These are phyloP conservation scores for Urtica urens DNA, from an alignment of 306 rosid genomes.

Conservation along the genomic window DNA sequence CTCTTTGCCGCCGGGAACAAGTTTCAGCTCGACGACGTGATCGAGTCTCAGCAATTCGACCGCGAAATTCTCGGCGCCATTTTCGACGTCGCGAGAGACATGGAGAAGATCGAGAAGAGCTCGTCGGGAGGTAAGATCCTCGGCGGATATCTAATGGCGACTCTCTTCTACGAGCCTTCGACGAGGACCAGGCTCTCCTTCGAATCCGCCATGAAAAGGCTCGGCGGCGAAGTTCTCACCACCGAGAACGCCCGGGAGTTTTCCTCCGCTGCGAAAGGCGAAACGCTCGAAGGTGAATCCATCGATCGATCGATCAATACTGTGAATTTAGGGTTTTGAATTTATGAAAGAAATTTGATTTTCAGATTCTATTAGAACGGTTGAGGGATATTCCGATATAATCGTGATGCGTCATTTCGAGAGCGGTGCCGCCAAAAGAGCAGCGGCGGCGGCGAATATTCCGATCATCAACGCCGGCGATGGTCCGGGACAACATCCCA, in stretches of 20 bases:
- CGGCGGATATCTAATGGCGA: constrained; percentile 87
- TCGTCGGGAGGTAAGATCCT: constrained; percentile 68
- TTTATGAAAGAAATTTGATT: constrained; percentile 15
- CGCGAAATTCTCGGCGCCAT: constrained; percentile 50
- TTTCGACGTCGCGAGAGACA: constrained; percentile 62
- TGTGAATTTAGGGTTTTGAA: constrained; percentile 1
- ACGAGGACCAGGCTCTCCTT: constrained; percentile 90
- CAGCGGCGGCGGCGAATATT: constrained; percentile 62
- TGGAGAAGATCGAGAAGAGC: constrained; percentile 69
- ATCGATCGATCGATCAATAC: neutral
- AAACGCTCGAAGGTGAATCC: constrained; percentile 80
- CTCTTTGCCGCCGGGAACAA: constrained; percentile 40
- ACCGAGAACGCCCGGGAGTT: constrained; percentile 92
- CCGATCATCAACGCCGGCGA: constrained; percentile 94
- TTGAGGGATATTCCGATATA: constrained; percentile 82
- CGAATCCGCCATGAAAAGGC: constrained; percentile 90
- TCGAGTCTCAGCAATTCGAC: constrained; percentile 81
- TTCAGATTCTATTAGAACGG: constrained; percentile 78
- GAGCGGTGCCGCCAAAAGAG: constrained; percentile 90
- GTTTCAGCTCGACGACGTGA: constrained; percentile 66
- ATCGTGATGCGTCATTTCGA: constrained; percentile 91
- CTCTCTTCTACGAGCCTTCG: constrained; percentile 84
- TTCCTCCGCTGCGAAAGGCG: constrained; percentile 90
- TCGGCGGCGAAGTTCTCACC: constrained; percentile 85
- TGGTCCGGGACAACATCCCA: constrained; percentile 94